These are phyloP conservation scores for Castanea sativa DNA, from an alignment of 306 rosid species.

Conservation along the genomic window DNA sequence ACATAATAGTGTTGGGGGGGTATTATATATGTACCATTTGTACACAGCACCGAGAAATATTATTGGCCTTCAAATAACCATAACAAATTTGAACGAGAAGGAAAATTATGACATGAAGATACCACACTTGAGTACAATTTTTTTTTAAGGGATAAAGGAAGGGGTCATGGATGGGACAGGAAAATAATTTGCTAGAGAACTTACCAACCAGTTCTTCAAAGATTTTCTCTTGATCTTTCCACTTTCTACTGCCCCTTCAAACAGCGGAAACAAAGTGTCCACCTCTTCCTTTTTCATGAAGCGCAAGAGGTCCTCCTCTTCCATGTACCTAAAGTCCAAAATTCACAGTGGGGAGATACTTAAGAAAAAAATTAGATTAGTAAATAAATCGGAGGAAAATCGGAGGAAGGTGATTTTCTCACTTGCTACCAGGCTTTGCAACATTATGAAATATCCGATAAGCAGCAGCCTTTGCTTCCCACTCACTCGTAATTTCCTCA, in stretches of 20 bases:
- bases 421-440: slow-evolving; percentile 64
- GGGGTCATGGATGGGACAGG: background rate
- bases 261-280: slow-evolving; percentile 56
- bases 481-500: slow-evolving; percentile 70
- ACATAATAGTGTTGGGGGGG: background rate
- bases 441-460: slow-evolving; percentile 63
- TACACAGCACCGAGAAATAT: background rate
- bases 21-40: background rate
- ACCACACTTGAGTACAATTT: background rate
- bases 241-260: slow-evolving; percentile 71
- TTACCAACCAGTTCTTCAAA: slow-evolving; percentile 82
- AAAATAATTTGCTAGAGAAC: background rate
- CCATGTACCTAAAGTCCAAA: slow-evolving; percentile 52
- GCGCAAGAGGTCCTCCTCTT: slow-evolving; percentile 72
- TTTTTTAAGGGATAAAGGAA: background rate
- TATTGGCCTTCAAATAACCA: background rate
- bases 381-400: background rate
- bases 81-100: background rate
- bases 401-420: slow-evolving; percentile 21
- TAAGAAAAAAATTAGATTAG: background rate
- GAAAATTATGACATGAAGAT: background rate
- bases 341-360: slow-evolving; percentile 16
- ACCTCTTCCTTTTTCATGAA: slow-evolving; percentile 71
- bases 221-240: slow-evolving; percentile 69
- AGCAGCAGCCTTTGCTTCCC: slow-evolving; percentile 80